A percentile compares a stretch with the other conserved stretches of the same genome.
Conservation (phyloP, 2,329 filamentous ascomycete genomes). For the Annulohypoxylon truncatum region DNA sequence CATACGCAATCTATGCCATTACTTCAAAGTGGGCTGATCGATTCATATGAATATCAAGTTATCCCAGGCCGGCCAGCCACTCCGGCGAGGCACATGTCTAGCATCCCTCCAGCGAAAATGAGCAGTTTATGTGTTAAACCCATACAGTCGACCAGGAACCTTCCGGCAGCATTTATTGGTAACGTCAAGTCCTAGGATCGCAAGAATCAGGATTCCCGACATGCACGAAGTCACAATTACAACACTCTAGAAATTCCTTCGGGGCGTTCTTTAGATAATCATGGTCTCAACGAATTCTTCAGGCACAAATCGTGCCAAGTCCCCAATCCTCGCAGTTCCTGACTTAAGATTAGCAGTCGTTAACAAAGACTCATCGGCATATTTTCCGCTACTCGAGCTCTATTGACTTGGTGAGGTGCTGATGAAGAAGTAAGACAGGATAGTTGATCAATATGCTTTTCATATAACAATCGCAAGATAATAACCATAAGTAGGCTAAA, state of each 20-base stretch:
- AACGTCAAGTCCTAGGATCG: background rate
- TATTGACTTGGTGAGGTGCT: no score
- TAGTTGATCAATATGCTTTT: background rate
- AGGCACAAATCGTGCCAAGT: background rate
- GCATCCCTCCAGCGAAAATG: background rate
- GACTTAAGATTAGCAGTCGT: background rate
- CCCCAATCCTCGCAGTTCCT: background rate
- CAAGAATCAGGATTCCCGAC: background rate
- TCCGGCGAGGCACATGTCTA: constrained; percentile 3
- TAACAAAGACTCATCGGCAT: background rate
- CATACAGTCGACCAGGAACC: background rate
- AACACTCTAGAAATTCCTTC: background rate
- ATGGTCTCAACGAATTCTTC: background rate
- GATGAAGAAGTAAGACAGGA: background rate
- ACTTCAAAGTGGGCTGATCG: constrained; percentile 20
- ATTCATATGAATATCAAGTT: constrained; percentile 6
- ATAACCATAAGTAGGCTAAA: constrained; percentile 8
- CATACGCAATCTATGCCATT: constrained; percentile 14
- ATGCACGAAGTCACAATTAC: background rate
- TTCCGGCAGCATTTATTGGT: background rate
- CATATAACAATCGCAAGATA: background rate
- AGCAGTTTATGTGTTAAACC: background rate
- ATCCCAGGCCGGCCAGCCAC: background rate
- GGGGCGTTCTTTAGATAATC: background rate
- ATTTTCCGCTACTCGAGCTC: background rate